Evolutionary conservation across 495 filamentous ascomycete genomes (phyloP).

Genomic region (Daldinia caldariorum): DNA sequence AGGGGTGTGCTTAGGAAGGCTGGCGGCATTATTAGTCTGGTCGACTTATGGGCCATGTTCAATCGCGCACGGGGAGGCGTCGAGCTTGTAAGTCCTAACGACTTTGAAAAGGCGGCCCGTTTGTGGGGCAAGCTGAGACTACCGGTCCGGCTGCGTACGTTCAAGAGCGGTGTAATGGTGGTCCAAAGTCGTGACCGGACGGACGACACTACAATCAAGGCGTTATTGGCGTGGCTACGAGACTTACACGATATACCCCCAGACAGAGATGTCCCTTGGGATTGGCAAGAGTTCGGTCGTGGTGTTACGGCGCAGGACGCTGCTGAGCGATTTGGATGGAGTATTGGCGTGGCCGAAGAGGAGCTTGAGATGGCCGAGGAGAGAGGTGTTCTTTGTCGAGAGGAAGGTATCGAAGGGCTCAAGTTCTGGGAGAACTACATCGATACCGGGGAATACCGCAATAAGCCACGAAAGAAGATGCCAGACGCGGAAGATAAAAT

Average conservation of each 20-base stretch:
- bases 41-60: conserved; percentile 97
- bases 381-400: conserved; percentile 81
- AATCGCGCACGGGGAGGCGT: conserved; percentile 96
- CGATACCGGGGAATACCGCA: conserved; percentile 52
- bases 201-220: conserved; percentile 86
- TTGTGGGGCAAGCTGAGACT: conserved; percentile 90
- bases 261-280: conserved; percentile 72
- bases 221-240: conserved; percentile 78
- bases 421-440: conserved; percentile 83
- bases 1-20: conserved; percentile 81
- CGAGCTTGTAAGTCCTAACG: conserved; percentile 88
- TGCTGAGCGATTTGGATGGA: conserved; percentile 95
- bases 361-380: conserved; percentile 98
- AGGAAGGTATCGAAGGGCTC: conserved; percentile 83
- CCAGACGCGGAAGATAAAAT: conserved; percentile 41
- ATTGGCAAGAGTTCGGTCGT: conserved; percentile 78
- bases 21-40: conserved; percentile 92
- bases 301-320: conserved; percentile 90
- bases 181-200: conserved; percentile 89
- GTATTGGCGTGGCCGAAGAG: conserved; percentile 94
- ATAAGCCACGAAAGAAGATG: conserved; percentile 26
- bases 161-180: conserved; percentile 91
- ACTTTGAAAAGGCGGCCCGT: conserved; percentile 88
- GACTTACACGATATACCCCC: conserved; percentile 74
- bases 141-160: conserved; percentile 84